These are phyloP conservation scores for Globisporangium nunn DNA, from an alignment of 352 stramenopile genomes.

Conservation along the genomic window DNA sequence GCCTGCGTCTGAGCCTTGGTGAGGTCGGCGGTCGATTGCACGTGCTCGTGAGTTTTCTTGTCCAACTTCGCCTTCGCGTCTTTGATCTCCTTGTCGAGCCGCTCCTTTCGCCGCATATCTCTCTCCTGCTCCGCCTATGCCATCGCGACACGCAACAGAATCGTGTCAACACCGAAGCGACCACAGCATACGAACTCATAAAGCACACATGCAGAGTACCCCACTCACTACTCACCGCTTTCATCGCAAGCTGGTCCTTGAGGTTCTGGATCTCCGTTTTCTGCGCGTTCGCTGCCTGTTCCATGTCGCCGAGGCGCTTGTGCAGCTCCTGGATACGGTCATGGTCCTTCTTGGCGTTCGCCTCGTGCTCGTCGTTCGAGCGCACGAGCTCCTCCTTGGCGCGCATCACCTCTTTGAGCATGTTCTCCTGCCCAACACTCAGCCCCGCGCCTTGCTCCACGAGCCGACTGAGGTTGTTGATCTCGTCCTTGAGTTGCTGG, in stretches of 20 bases:
- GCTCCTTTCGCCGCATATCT: conserved; percentile 84
- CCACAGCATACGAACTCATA: too few species aligned
- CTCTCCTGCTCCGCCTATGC: conserved; percentile 76
- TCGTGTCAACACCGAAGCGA: too few species aligned
- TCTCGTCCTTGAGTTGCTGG: conserved; percentile 93
- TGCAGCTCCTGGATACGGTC: conserved; percentile 78
- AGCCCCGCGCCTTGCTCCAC: conserved; percentile 92
- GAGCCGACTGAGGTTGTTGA: conserved; percentile 92
- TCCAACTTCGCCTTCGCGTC: conserved; percentile 87
- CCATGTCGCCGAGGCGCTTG: conserved; percentile 56
- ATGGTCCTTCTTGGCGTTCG: conserved; percentile 75
- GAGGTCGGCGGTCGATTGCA: conserved; percentile 38
- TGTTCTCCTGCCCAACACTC: conserved; percentile 90
- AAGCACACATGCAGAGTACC: too few species aligned
- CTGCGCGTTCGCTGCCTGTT: conserved; percentile 37
- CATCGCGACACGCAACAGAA: conserved; percentile 6
- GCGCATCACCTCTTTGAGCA: conserved; percentile 88
- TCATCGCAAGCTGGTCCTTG: conserved; percentile 82
- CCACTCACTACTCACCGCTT: conserved; percentile 26
- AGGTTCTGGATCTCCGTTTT: conserved; percentile 78
- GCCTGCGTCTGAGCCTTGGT: conserved; percentile 63
- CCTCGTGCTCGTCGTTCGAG: conserved; percentile 80
- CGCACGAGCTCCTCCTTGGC: conserved; percentile 87
- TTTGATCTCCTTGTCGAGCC: conserved; percentile 90
- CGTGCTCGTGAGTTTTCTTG: conserved; percentile 66